These are phyloP conservation scores for Populus simonii DNA, from an alignment of 345 rosid genomes.

Conservation along the genomic window DNA sequence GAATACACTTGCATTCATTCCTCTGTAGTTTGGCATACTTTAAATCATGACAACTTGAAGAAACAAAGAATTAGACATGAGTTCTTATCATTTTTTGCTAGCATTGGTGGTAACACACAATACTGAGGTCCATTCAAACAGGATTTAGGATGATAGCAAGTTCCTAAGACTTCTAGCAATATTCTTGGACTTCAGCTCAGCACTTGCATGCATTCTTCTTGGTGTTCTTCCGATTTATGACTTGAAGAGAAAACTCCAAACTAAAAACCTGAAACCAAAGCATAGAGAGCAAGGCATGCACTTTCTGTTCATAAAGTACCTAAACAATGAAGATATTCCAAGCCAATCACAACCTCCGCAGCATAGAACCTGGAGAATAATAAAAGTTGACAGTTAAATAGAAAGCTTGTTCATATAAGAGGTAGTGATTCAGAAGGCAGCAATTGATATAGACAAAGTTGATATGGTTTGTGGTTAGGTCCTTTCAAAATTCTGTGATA, in stretches of 20 bases:
- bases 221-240: background rate
- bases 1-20: background rate
- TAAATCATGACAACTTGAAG: background rate
- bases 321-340: slow-evolving; percentile 97
- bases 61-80: background rate
- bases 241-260: background rate
- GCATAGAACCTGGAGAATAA: slow-evolving; percentile 73
- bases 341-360: slow-evolving; percentile 79
- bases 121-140: background rate
- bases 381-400: background rate
- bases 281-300: background rate
- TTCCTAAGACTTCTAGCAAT: background rate
- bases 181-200: background rate
- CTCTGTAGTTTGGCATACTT: background rate
- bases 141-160: background rate
- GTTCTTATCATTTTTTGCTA: background rate
- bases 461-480: background rate
- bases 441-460: no score
- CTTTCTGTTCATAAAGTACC: slow-evolving; percentile 39
- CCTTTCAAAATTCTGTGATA: no score
- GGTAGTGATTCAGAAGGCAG: background rate
- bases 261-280: background rate
- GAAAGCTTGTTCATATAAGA: background rate
- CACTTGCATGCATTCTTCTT: background rate
- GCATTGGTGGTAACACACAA: background rate